Evolutionary conservation across 2,329 filamentous ascomycete genomes (phyloP).

Genomic region (Tympanopsis confertula): DNA sequence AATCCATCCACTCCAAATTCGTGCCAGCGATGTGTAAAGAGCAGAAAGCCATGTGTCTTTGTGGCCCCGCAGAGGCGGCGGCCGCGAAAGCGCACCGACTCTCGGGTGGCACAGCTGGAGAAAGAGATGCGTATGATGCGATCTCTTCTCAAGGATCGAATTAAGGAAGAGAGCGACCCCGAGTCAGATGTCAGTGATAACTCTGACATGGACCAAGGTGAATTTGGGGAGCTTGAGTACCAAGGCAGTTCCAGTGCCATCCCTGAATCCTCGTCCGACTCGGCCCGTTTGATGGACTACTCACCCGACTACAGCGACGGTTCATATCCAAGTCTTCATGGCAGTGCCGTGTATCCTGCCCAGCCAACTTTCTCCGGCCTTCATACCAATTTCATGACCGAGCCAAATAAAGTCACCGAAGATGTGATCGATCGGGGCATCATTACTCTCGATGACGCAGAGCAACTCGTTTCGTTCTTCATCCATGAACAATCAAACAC

Average conservation of each 20-base stretch:
- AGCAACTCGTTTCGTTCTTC: neutral
- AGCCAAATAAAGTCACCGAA: too few relatives aligned
- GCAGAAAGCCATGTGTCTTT: slow-evolving; percentile 18
- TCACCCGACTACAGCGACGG: too few relatives aligned
- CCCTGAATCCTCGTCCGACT: too few relatives aligned
- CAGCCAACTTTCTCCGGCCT: too few relatives aligned
- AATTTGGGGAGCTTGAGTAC: too few relatives aligned
- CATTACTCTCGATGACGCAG: neutral
- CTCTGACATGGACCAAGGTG: too few relatives aligned
- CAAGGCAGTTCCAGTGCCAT: too few relatives aligned
- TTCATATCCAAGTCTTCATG: too few relatives aligned
- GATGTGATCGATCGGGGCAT: neutral
- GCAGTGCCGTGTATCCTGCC: too few relatives aligned
- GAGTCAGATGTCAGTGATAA: too few relatives aligned
- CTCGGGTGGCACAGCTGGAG: slow-evolving; percentile 20
- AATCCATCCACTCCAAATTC: slow-evolving; percentile 15
- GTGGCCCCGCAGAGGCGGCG: slow-evolving; percentile 20
- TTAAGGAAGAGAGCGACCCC: slow-evolving; percentile 8
- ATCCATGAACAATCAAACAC: neutral
- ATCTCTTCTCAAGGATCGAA: slow-evolving; percentile 17
- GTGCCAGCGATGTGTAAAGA: slow-evolving; percentile 20
- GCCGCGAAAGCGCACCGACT: slow-evolving; percentile 21
- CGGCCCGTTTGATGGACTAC: too few relatives aligned
- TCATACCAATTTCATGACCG: too few relatives aligned
- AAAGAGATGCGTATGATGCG: slow-evolving; percentile 23